Conservation (phyloP, 495 filamentous ascomycete genomes). For the Aspergillus affinis region DNA sequence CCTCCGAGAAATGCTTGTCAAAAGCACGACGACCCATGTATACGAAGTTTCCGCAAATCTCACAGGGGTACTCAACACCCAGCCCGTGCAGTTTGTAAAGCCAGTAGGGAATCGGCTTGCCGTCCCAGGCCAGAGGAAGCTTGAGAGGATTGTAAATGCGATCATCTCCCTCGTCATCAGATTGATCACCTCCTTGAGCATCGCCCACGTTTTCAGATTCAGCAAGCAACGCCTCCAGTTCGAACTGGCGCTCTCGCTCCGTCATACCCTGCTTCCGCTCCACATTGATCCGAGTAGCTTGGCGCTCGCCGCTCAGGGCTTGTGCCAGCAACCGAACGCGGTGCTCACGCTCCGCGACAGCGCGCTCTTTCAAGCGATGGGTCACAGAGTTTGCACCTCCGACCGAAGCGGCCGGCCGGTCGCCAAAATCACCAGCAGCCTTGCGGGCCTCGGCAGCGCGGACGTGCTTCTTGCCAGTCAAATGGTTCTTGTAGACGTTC, state of each 20-base stretch:
- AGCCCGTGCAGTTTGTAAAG: slow-evolving; percentile 95
- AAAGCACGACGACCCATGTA: slow-evolving; percentile 96
- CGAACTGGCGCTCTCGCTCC: slow-evolving; percentile 87
- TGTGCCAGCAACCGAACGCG: slow-evolving; percentile 73
- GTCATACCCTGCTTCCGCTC: slow-evolving; percentile 96
- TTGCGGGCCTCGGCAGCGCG: slow-evolving; percentile 67
- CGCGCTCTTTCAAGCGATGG: slow-evolving; percentile 77
- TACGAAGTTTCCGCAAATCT: slow-evolving; percentile 96
- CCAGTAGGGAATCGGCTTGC: slow-evolving; percentile 98
- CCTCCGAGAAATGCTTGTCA: slow-evolving; percentile 97
- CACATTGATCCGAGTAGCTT: slow-evolving; percentile 86
- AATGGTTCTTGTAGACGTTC: slow-evolving; percentile 87
- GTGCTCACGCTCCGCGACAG: slow-evolving; percentile 85
- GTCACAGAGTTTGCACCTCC: slow-evolving; percentile 35
- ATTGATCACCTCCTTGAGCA: slow-evolving; percentile 58
- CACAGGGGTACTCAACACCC: slow-evolving; percentile 91
- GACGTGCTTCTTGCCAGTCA: slow-evolving; percentile 89
- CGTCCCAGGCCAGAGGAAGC: slow-evolving; percentile 93
- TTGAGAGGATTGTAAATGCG: slow-evolving; percentile 97
- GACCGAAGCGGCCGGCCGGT: slow-evolving; percentile 23
- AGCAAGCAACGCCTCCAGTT: slow-evolving; percentile 81
- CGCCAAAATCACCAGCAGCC: slow-evolving; percentile 36
- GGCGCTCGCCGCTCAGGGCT: slow-evolving; percentile 73
- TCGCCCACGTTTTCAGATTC: slow-evolving; percentile 48
- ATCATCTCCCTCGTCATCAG: slow-evolving; percentile 67